Percentiles rank a stretch among this genome's conserved stretches.
Conservation (phyloP, 1,284 basidiomycete genomes). For the Cutaneotrichosporon spelunceum region DNA sequence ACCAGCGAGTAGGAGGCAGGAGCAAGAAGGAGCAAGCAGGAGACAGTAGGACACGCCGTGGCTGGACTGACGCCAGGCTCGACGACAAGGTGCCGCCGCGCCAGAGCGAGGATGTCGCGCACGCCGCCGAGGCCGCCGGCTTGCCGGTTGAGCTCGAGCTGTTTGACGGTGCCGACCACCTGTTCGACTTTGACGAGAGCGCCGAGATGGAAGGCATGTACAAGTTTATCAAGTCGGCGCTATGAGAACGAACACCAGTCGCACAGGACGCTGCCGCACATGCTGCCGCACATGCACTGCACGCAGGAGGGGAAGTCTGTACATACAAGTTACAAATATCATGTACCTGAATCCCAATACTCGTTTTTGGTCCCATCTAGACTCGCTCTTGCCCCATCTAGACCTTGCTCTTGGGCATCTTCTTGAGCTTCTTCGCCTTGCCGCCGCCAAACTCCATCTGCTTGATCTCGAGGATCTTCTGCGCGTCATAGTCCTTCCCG, state of each 20-base stretch:
- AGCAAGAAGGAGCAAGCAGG: too few relatives aligned
- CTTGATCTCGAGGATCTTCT: conserved; percentile 48
- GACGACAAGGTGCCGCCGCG: conserved; percentile 21
- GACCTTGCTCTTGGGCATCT: conserved; percentile 22
- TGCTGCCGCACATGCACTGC: too few relatives aligned
- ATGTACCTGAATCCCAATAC: too few relatives aligned
- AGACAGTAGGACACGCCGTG: too few relatives aligned
- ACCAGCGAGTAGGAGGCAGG: too few relatives aligned
- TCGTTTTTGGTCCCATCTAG: neutral
- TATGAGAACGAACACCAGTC: too few relatives aligned
- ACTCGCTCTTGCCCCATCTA: neutral
- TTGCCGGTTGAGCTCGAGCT: conserved; percentile 8
- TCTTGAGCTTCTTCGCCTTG: conserved; percentile 42
- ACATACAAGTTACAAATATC: too few relatives aligned
- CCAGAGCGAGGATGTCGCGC: conserved; percentile 16
- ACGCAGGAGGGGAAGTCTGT: too few relatives aligned
- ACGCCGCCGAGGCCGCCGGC: conserved; percentile 6
- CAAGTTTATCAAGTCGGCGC: conserved; percentile 1
- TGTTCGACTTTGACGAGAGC: conserved; percentile 14
- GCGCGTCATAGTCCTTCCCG: conserved; percentile 46
- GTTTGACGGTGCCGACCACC: conserved; percentile 16
- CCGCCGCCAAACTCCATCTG: conserved; percentile 50
- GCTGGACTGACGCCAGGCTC: neutral
- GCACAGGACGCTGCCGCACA: too few relatives aligned
- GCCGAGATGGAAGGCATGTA: conserved; percentile 2